Percentiles rank a stretch among this genome's conserved stretches.
phyloP scores from a whole-genome alignment of 805 yeast species.

The Cyberlindnera xishuangbannaensis region DNA sequence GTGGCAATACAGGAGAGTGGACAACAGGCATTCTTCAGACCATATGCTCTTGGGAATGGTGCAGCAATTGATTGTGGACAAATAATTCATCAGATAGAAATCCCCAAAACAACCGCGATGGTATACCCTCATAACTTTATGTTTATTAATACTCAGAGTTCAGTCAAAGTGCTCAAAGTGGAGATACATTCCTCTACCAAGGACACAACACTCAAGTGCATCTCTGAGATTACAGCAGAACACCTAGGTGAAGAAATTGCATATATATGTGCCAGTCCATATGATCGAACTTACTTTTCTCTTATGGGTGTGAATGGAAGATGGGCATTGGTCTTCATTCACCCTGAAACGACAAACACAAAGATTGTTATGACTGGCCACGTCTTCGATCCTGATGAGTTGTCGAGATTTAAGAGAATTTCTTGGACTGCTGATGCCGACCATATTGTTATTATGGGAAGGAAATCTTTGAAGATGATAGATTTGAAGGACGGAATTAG shows the following conservation, averaged over 20 bases:
- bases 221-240: conserved; percentile 9
- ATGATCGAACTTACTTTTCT: conserved; percentile 33
- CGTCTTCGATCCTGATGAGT: conserved; percentile 37
- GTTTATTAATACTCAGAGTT: not conserved
- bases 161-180: not conserved
- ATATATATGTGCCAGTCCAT: conserved; percentile 41
- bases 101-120: not conserved
- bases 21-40: not conserved
- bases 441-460: conserved; percentile 31
- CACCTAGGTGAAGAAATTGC: conserved; percentile 34
- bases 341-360: not conserved
- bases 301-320: conserved; percentile 47
- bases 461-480: conserved; percentile 37
- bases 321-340: conserved; percentile 36
- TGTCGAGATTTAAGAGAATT: conserved; percentile 51
- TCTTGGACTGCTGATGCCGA: conserved; percentile 36
- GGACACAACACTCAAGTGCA: not conserved
- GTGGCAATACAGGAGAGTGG: not conserved
- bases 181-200: not conserved
- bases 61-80: not conserved
- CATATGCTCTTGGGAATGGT: not conserved
- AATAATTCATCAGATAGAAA: not conserved
- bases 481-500: conserved; percentile 24
- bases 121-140: not conserved
- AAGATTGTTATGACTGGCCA: conserved; percentile 9